Evolutionary conservation across 2,329 filamentous ascomycete species (phyloP).

Genomic region (Microcyclospora pomicola): DNA sequence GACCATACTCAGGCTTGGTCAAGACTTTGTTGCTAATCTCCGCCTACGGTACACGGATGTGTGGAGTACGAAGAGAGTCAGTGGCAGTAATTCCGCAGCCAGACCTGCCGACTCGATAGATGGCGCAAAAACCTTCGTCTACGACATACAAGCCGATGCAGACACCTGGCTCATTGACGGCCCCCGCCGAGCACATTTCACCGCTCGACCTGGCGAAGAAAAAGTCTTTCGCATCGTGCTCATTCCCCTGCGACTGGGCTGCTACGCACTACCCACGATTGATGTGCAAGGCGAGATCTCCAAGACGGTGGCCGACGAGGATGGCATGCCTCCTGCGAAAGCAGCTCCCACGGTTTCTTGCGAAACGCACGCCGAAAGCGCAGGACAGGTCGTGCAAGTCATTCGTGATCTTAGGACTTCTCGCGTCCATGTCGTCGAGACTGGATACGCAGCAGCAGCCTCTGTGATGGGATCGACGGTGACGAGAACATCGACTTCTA

Average conservation of each 20-base stretch:
- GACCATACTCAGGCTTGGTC: constrained; percentile 44
- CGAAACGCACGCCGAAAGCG: constrained; percentile 68
- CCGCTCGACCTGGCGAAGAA: constrained; percentile 24
- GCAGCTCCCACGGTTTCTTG: constrained; percentile 34
- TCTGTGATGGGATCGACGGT: constrained; percentile 1
- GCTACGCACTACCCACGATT: constrained; percentile 61
- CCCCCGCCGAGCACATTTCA: constrained; percentile 64
- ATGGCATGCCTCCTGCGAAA: constrained; percentile 7
- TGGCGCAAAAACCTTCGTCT: constrained; percentile 54
- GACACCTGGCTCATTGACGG: constrained; percentile 81
- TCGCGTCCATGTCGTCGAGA: constrained; percentile 8
- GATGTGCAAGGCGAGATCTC: constrained; percentile 55
- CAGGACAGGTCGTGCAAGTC: constrained; percentile 64
- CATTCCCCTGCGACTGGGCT: constrained; percentile 66
- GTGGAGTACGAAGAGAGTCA: constrained; percentile 29
- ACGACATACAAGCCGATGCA: constrained; percentile 60
- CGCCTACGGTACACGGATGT: constrained; percentile 41
- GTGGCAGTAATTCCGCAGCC: constrained; percentile 7
- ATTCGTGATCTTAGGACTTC: constrained; percentile 9
- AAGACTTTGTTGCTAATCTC: constrained; percentile 50
- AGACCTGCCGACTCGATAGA: constrained; percentile 2
- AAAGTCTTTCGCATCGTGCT: constrained; percentile 54
- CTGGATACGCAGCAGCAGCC: background rate
- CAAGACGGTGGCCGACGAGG: constrained; percentile 17
- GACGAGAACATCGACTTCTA: constrained; percentile 1